Evolutionary conservation across 768 basidiomycete species (phyloP).

Genomic region (Royoungia palumana): DNA sequence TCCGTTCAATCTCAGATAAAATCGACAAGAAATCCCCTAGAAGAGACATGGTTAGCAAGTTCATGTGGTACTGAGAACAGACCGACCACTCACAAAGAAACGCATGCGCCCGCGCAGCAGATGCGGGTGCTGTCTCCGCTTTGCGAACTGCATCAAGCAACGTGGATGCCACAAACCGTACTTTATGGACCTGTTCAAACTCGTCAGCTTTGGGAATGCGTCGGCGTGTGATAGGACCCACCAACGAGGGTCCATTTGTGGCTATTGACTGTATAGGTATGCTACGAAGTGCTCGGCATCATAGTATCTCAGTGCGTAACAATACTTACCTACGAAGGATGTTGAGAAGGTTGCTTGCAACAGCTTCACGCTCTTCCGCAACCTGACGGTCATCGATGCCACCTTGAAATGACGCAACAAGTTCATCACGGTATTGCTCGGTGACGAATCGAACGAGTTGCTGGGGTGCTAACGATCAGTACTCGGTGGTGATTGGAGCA

Average conservation of each 20-base stretch:
- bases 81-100: constrained; percentile 71
- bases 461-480: constrained; percentile 35
- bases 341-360: constrained; percentile 82
- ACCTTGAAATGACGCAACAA: constrained; percentile 65
- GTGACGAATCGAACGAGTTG: constrained; percentile 93
- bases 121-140: constrained; percentile 74
- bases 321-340: constrained; percentile 69
- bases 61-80: neutral
- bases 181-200: constrained; percentile 72
- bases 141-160: constrained; percentile 80
- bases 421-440: constrained; percentile 88
- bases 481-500: neutral
- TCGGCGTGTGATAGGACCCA: constrained; percentile 21
- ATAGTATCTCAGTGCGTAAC: neutral
- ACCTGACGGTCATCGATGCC: constrained; percentile 60
- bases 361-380: constrained; percentile 74
- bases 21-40: constrained; percentile 92
- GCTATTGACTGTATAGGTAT: constrained; percentile 94
- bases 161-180: constrained; percentile 89
- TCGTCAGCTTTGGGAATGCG: neutral
- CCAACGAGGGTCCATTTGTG: constrained; percentile 80
- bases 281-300: constrained; percentile 36
- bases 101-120: constrained; percentile 80
- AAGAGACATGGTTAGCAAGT: constrained; percentile 6
- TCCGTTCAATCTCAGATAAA: constrained; percentile 85